Percentiles rank a stretch among this genome's conserved stretches.
Conservation (phyloP, 2,329 filamentous ascomycete genomes). For the Tympanopsis confertula region DNA sequence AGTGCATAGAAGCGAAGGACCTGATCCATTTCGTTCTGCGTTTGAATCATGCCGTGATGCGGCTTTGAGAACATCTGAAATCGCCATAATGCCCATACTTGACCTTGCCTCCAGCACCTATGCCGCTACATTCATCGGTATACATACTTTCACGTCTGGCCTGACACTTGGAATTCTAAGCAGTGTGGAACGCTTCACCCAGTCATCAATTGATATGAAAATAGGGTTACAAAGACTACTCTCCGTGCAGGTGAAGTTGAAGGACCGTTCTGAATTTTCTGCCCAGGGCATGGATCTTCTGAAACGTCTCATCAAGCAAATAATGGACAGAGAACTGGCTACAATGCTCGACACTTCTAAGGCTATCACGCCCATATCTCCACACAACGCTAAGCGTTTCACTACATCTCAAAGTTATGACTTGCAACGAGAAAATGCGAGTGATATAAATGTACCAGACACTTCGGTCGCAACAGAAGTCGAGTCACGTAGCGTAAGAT, state of each 20-base stretch:
- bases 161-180: constrained; percentile 11
- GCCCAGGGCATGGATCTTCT: constrained; percentile 10
- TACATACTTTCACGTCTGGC: constrained; percentile 13
- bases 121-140: constrained; percentile 10
- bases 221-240: constrained; percentile 11
- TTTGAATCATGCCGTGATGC: constrained; percentile 9
- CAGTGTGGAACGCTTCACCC: constrained; percentile 8
- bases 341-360: neutral
- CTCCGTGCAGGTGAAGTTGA: constrained; percentile 9
- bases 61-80: constrained; percentile 10
- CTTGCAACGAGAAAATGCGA: neutral
- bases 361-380: neutral
- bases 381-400: neutral
- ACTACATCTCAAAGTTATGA: neutral
- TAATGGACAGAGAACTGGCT: constrained; percentile 6
- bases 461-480: neutral
- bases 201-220: constrained; percentile 8
- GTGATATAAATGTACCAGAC: neutral
- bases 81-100: constrained; percentile 5
- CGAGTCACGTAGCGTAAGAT: too few relatives aligned
- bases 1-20: neutral
- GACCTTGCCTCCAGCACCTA: constrained; percentile 10
- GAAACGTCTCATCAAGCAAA: constrained; percentile 8
- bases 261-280: constrained; percentile 9
- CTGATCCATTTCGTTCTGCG: constrained; percentile 3